These are phyloP conservation scores for Colletotrichum scovillei DNA, from an alignment of 2,329 filamentous ascomycete species.

Conservation along the genomic window DNA sequence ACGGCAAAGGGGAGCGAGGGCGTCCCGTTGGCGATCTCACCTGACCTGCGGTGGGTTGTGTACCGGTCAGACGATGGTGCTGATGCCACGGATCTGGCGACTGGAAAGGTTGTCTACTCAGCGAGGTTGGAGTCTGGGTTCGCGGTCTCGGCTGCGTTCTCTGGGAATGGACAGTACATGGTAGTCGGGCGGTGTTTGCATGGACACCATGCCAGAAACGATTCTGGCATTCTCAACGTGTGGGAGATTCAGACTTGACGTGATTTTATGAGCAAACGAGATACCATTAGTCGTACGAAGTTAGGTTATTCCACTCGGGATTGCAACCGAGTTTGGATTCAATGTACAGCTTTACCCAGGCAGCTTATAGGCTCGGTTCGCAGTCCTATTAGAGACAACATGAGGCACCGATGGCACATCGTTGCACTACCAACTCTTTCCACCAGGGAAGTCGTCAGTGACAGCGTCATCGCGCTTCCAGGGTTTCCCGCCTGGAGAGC, in stretches of 20 bases:
- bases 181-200: constrained; percentile 14
- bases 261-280: background rate
- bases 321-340: too few relatives aligned
- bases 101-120: constrained; percentile 27
- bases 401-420: background rate
- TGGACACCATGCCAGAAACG: constrained; percentile 19
- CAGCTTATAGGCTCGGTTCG: too few relatives aligned
- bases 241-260: constrained; percentile 19
- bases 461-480: background rate
- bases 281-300: background rate
- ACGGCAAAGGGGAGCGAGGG: constrained; percentile 26
- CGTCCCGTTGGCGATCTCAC: constrained; percentile 28
- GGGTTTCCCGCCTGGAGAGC: background rate
- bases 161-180: constrained; percentile 6
- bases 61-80: constrained; percentile 33
- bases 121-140: constrained; percentile 28
- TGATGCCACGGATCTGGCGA: constrained; percentile 29
- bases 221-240: constrained; percentile 20
- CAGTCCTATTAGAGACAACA: background rate
- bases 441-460: background rate
- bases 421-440: background rate
- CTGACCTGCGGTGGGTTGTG: constrained; percentile 25
- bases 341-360: too few relatives aligned
- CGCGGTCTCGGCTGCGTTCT: constrained; percentile 26
- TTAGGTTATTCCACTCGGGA: too few relatives aligned